These are phyloP conservation scores for Apodospora peruviana DNA, from an alignment of 495 filamentous ascomycete species.

Conservation along the genomic window DNA sequence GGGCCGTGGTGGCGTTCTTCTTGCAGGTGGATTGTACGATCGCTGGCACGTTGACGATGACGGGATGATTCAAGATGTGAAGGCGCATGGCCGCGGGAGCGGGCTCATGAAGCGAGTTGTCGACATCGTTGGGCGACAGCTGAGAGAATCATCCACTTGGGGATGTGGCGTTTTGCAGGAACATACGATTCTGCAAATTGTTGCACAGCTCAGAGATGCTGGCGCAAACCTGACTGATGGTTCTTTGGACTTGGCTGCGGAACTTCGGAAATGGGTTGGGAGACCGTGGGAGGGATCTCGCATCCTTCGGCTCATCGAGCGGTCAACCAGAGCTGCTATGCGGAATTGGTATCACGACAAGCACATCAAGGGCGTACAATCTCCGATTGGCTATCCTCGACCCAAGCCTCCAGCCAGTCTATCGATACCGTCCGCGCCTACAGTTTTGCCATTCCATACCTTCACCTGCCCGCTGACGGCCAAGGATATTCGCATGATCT, in stretches of 20 bases:
- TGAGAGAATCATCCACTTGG: constrained; percentile 83
- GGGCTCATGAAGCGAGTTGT: constrained; percentile 97
- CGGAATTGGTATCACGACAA: constrained; percentile 89
- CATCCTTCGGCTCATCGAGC: constrained; percentile 79
- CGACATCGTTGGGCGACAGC: constrained; percentile 86
- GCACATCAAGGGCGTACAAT: constrained; percentile 58
- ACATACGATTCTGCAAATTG: constrained; percentile 34
- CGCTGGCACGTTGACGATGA: constrained; percentile 92
- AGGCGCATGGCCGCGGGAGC: constrained; percentile 49
- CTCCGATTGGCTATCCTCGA: constrained; percentile 58
- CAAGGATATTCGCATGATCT: constrained; percentile 91
- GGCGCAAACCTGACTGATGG: constrained; percentile 19
- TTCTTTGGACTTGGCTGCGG: constrained; percentile 26
- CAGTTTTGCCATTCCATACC: constrained; percentile 96
- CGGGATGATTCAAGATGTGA: constrained; percentile 76
- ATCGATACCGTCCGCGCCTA: constrained; percentile 83
- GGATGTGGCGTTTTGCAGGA: constrained; percentile 67
- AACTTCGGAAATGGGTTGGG: constrained; percentile 65
- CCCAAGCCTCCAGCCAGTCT: constrained; percentile 71
- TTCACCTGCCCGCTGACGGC: constrained; percentile 94
- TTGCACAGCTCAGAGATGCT: constrained; percentile 39
- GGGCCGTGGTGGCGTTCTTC: constrained; percentile 78
- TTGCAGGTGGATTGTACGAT: constrained; percentile 67
- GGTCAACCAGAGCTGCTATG: constrained; percentile 66
- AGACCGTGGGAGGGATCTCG: constrained; percentile 84